Percentiles rank a stretch among this genome's conserved stretches.
These are phyloP conservation scores for Lasiodiplodia hormozganensis DNA, from an alignment of 2,329 filamentous ascomycete species.

Conservation along the genomic window DNA sequence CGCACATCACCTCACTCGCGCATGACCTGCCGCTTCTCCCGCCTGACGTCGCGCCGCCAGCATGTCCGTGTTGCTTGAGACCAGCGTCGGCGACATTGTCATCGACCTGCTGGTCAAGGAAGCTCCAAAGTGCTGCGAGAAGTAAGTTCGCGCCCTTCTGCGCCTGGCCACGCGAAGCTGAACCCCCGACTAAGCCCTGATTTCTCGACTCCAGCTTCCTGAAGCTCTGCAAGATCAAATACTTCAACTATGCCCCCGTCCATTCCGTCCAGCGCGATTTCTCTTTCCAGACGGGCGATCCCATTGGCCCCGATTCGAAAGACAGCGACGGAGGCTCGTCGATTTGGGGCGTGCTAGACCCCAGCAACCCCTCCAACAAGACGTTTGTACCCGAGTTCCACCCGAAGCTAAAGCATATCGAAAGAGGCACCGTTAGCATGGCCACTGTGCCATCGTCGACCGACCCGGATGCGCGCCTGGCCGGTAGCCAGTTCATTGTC, in stretches of 20 bases:
- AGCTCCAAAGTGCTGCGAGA: constrained; percentile 91
- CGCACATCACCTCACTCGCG: constrained; percentile 4
- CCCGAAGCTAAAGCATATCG: constrained; percentile 84
- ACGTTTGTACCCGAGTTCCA: constrained; percentile 86
- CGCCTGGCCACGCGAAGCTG: constrained; percentile 54
- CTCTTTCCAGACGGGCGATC: constrained; percentile 95
- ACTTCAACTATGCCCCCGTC: constrained; percentile 96
- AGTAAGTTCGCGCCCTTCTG: constrained; percentile 67
- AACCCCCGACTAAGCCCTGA: constrained; percentile 61
- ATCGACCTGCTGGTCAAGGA: constrained; percentile 91
- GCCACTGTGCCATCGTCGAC: constrained; percentile 80
- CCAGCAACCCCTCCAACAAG: constrained; percentile 65
- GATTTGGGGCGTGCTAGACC: constrained; percentile 85
- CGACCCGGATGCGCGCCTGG: constrained; percentile 81
- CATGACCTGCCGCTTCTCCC: constrained; percentile 2
- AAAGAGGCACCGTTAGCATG: constrained; percentile 95
- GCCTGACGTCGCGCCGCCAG: constrained; percentile 21
- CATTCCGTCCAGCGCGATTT: constrained; percentile 94
- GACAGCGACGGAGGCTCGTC: constrained; percentile 92
- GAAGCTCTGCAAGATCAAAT: constrained; percentile 98
- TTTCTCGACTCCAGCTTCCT: constrained; percentile 72
- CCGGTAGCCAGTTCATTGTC: constrained; percentile 91
- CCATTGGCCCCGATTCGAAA: constrained; percentile 81
- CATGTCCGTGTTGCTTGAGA: constrained; percentile 96
- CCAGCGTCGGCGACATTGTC: constrained; percentile 90